Evolutionary conservation across 164 flowering plant genomes (phyloP).

Genomic region (Vitis cinerea): DNA sequence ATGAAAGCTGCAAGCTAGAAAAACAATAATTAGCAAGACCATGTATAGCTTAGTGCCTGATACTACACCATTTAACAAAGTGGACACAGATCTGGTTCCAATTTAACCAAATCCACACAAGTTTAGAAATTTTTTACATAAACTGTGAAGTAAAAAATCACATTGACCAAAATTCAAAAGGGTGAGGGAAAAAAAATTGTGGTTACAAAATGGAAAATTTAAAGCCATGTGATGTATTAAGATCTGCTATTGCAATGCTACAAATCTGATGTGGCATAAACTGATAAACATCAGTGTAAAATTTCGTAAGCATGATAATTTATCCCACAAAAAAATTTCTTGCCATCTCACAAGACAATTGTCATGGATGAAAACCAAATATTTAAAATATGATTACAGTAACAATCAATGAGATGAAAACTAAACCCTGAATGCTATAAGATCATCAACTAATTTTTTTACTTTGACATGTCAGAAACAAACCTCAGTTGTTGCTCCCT

Average conservation of each 20-base stretch:
- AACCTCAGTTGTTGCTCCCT: constrained; percentile 90
- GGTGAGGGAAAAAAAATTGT: neutral
- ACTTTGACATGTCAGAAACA: constrained; percentile 15
- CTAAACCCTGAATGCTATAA: neutral
- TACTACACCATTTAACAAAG: too few relatives aligned
- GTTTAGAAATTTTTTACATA: too few relatives aligned
- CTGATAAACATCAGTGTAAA: neutral
- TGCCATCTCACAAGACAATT: too few relatives aligned
- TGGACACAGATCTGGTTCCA: neutral
- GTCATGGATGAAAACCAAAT: neutral
- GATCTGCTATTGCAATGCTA: neutral
- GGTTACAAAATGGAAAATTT: neutral
- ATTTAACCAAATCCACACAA: neutral
- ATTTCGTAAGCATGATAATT: neutral
- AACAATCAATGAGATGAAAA: neutral
- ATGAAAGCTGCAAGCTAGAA: constrained; percentile 55
- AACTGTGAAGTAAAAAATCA: too few relatives aligned
- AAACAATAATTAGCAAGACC: constrained; percentile 5
- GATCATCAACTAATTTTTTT: neutral
- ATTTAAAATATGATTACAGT: neutral
- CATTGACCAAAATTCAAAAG: neutral
- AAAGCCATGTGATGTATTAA: neutral
- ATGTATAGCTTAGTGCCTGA: neutral
- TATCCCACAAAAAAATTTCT: too few relatives aligned
- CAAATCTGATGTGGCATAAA: neutral